Evolutionary conservation across 2,329 filamentous ascomycete species (phyloP).

Genomic region (Beauveria sp.): DNA sequence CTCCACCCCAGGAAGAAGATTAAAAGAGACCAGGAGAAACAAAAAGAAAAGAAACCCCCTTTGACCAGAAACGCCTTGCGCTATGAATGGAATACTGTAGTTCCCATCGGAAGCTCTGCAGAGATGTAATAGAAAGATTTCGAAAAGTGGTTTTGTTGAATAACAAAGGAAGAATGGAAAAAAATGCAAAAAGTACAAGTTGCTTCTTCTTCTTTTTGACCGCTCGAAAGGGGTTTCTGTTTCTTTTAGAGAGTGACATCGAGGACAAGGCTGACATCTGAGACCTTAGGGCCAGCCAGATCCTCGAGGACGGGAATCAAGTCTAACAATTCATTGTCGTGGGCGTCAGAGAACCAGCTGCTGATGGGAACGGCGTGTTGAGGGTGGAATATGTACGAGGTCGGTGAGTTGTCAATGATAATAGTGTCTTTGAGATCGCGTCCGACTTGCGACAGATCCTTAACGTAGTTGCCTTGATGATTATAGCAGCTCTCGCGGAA

Average conservation of each 20-base stretch:
- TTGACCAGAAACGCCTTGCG: slow-evolving; percentile 46
- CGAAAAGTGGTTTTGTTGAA: slow-evolving; percentile 10
- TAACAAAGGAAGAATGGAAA: slow-evolving; percentile 24
- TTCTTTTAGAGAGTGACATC: slow-evolving; percentile 69
- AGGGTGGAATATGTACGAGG: slow-evolving; percentile 98
- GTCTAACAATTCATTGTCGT: slow-evolving; percentile 97
- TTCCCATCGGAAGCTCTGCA: slow-evolving; percentile 11
- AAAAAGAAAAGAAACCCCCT: slow-evolving; percentile 35
- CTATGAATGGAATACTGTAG: slow-evolving; percentile 34
- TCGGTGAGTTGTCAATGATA: slow-evolving; percentile 98
- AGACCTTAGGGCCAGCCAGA: slow-evolving; percentile 77
- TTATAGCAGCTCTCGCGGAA: slow-evolving; percentile 99
- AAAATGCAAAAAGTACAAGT: slow-evolving; percentile 16
- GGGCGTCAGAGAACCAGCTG: slow-evolving; percentile 99
- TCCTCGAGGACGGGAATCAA: slow-evolving; percentile 98
- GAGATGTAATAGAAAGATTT: slow-evolving; percentile 9
- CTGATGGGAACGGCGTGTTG: slow-evolving; percentile 98
- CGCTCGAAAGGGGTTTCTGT: background rate
- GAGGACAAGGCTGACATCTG: slow-evolving; percentile 94
- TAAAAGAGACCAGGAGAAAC: slow-evolving; percentile 16
- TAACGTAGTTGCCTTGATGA: slow-evolving; percentile 98
- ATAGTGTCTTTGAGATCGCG: slow-evolving; percentile 95
- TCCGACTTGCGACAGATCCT: slow-evolving; percentile 95
- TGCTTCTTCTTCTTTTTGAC: slow-evolving; percentile 11
- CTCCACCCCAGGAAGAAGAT: slow-evolving; percentile 12